Evolutionary conservation across 2,329 filamentous ascomycete species (phyloP).

Genomic region (Pleomassaria siparia): DNA sequence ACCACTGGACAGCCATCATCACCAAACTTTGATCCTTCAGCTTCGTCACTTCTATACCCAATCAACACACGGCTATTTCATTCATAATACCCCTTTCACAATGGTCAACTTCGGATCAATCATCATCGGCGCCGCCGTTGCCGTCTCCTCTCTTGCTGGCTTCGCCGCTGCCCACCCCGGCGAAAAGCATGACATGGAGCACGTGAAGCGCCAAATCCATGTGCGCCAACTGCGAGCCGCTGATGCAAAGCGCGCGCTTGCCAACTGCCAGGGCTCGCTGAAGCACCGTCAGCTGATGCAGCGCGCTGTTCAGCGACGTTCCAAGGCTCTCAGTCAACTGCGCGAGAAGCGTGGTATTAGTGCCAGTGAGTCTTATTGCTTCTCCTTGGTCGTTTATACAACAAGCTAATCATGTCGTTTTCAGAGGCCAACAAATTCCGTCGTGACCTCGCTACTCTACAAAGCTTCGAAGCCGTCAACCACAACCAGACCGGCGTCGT

Average conservation of each 20-base stretch:
- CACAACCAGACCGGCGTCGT: conserved; percentile 30
- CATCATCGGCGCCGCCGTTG: conserved; percentile 19
- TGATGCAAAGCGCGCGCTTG: conserved; percentile 22
- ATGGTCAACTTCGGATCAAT: conserved; percentile 26
- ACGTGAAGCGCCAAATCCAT: conserved; percentile 33
- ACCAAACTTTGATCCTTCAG: conserved; percentile 5
- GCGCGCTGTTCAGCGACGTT: conserved; percentile 22
- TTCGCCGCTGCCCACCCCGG: conserved; percentile 33
- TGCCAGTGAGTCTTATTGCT: conserved; percentile 12
- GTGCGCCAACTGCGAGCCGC: conserved; percentile 22
- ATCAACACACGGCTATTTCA: background rate
- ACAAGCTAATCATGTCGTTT: background rate
- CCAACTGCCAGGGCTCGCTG: conserved; percentile 18
- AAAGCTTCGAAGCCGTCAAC: conserved; percentile 32
- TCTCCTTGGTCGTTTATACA: background rate
- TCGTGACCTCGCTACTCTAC: conserved; percentile 31
- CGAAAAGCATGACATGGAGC: conserved; percentile 34
- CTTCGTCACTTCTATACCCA: background rate
- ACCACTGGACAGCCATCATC: conserved; percentile 3
- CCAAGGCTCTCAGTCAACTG: conserved; percentile 17
- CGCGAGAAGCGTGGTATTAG: conserved; percentile 28
- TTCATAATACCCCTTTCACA: conserved; percentile 3
- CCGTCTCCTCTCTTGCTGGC: conserved; percentile 18
- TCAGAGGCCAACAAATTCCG: conserved; percentile 24
- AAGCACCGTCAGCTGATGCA: conserved; percentile 22